Percentiles rank a stretch among this genome's conserved stretches.
Evolutionary conservation across 768 basidiomycete genomes (phyloP).

Genomic region (Tylopilus sp.): DNA sequence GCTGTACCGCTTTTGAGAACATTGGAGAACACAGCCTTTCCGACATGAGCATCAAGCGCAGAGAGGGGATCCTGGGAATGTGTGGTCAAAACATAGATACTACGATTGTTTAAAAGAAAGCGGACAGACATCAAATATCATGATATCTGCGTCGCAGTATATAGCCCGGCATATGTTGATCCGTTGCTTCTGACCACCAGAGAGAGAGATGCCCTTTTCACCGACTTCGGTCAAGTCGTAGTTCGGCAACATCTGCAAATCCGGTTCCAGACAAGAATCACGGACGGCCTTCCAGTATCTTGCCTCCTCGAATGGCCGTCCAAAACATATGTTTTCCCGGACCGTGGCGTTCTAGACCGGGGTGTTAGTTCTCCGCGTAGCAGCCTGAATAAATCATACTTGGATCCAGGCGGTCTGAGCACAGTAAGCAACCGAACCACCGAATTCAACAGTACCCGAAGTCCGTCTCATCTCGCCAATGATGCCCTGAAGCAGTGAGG

Average conservation of each 20-base stretch:
- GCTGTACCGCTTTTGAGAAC: constrained; percentile 62
- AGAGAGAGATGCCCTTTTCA: constrained; percentile 83
- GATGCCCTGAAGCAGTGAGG: constrained; percentile 67
- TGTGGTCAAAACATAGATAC: neutral
- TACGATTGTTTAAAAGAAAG: neutral
- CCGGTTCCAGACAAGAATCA: constrained; percentile 76
- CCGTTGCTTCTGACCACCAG: constrained; percentile 79
- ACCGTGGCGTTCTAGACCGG: constrained; percentile 68
- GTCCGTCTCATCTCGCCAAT: constrained; percentile 82
- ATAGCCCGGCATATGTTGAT: constrained; percentile 84
- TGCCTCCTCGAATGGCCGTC: constrained; percentile 74
- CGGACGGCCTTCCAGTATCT: constrained; percentile 78
- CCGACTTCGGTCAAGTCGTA: constrained; percentile 86
- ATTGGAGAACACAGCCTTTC: constrained; percentile 82
- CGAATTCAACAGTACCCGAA: constrained; percentile 63
- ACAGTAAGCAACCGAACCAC: constrained; percentile 78
- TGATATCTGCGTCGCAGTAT: constrained; percentile 82
- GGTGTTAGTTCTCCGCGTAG: neutral
- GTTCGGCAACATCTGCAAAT: constrained; percentile 71
- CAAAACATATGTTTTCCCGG: constrained; percentile 88
- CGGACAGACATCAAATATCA: constrained; percentile 66
- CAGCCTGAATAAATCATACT: constrained; percentile 28
- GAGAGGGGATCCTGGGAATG: constrained; percentile 66
- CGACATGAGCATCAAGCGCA: constrained; percentile 92
- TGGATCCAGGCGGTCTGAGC: constrained; percentile 92